Evolutionary conservation across 495 filamentous ascomycete species (phyloP), one percentile per base, ranked within the genome.

Genomic region (Penicillium tannophilum): DNA sequence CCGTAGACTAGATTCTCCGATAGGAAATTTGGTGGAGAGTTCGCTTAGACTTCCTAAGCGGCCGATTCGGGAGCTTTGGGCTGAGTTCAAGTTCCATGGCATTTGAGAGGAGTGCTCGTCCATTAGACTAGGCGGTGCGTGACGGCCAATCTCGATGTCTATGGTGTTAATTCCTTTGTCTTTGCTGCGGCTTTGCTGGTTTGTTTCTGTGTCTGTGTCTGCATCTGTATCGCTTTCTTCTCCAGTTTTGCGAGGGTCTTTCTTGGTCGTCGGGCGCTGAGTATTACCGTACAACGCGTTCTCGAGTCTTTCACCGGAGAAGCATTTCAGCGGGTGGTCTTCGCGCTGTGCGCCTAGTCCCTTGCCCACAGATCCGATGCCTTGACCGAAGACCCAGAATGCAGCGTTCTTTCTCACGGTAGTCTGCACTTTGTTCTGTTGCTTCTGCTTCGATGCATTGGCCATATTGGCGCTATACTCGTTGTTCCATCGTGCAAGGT

Each of bases 21-120:
- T 10, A 0, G 4, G 4, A 5, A 79, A 81, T 33, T 80, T 82
- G 31, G 81, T 78, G 6, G 80, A 71, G 14, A 87, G 74, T 19
- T 86, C 86, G 58, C 81, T 84, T 10, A 79, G 74, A 47, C 78
- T 83, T 11, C 79, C 72, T 26, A 85, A 66, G 36, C 79, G 79
- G 52, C 76, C 77, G 6, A 71, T 73, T 19, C 74, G 77, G 23
- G 86, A 88, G 52, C 82, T 82, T 45, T 82, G 78, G 3, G 82
- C 60, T 3, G 86, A 89, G 26, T 83, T 81, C 62, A 85, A 79
- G 62, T 90, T 90, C 88, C 88, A 91, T 43, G 88, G 88, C 80
- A 90, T 84, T 35, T 81, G 79, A 2, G 80, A 83, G 11, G 84
- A 84, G 42, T 75, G 73, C 44, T 84, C 79, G 56, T 88, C 84